A percentile compares a stretch with the other conserved stretches of the same genome.
Evolutionary conservation across 176 grass and related monocot species (phyloP).

Genomic region (Elaeis guineensis): DNA sequence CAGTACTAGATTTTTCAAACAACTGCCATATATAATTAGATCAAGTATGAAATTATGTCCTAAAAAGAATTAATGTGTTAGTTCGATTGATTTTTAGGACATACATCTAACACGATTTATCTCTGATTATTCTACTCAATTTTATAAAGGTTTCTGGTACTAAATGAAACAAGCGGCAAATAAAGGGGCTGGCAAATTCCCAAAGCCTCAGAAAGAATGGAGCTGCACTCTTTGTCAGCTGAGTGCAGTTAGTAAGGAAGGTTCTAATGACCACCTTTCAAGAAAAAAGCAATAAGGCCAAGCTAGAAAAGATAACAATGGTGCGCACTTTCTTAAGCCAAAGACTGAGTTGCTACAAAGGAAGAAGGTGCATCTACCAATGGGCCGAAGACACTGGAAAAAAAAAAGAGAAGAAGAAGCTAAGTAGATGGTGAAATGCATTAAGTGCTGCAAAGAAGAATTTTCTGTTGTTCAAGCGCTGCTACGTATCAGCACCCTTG

Average conservation of each 20-base stretch:
- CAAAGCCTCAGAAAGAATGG: conserved; percentile 22
- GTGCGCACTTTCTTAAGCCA: background rate
- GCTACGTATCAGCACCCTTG: conserved; percentile 17
- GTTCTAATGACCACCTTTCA: conserved; percentile 19
- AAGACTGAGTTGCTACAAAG: background rate
- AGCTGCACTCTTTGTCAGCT: conserved; percentile 31
- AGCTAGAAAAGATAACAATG: conserved; percentile 12
- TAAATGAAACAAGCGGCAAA: conserved; percentile 20
- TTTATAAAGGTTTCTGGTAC: background rate
- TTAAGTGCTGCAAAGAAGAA: conserved; percentile 28
- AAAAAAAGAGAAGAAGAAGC: no score
- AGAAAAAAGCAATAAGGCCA: conserved; percentile 31
- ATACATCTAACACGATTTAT: no score
- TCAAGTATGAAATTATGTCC: no score
- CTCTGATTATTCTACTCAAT: no score
- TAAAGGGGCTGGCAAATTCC: background rate
- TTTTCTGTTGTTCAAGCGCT: conserved; percentile 27
- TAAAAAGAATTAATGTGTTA: no score
- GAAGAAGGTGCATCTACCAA: background rate
- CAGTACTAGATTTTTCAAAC: no score
- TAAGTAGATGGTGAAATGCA: conserved; percentile 29
- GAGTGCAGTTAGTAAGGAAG: no score
- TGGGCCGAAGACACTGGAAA: conserved; percentile 6
- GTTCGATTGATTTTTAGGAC: no score
- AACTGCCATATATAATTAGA: no score